Conservation (phyloP, 192 early-diverging fungal species). For the Coemansia sp. region DNA sequence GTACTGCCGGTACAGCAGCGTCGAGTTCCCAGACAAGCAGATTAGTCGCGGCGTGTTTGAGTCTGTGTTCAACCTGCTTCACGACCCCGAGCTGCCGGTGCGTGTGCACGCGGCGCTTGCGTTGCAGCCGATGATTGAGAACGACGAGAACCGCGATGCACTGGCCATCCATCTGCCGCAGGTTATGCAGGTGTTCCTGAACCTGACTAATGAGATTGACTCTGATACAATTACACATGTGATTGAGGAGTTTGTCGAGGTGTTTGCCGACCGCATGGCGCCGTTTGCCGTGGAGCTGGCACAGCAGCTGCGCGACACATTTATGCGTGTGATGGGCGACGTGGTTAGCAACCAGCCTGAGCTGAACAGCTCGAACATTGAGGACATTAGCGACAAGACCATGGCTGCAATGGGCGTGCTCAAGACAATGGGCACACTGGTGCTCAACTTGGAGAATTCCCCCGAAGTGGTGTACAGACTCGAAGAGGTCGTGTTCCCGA, state of each 20-base stretch:
- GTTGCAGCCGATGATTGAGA: slow-evolving; percentile 74
- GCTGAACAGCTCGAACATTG: slow-evolving; percentile 56
- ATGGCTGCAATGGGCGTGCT: slow-evolving; percentile 88
- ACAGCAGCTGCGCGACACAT: slow-evolving; percentile 82
- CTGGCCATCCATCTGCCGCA: slow-evolving; percentile 78
- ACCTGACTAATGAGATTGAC: slow-evolving; percentile 90
- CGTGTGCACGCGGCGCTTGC: slow-evolving; percentile 84
- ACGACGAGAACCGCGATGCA: slow-evolving; percentile 69
- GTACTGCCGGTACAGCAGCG: slow-evolving; percentile 57
- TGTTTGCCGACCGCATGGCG: slow-evolving; percentile 84
- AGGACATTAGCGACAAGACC: slow-evolving; percentile 78
- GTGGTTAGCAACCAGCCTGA: slow-evolving; percentile 50
- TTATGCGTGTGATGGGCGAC: slow-evolving; percentile 82
- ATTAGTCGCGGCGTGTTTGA: slow-evolving; percentile 61
- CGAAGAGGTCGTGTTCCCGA: slow-evolving; percentile 76
- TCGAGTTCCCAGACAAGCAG: slow-evolving; percentile 63
- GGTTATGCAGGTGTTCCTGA: slow-evolving; percentile 85
- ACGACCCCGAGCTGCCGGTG: slow-evolving; percentile 84
- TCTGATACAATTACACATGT: slow-evolving; percentile 83
- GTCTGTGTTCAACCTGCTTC: slow-evolving; percentile 54
- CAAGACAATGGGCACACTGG: slow-evolving; percentile 86
- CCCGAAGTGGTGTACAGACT: slow-evolving; percentile 77
- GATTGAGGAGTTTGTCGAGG: slow-evolving; percentile 90
- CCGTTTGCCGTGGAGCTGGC: slow-evolving; percentile 92
- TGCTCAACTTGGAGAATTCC: slow-evolving; percentile 81